Percentiles rank a stretch among this genome's conserved stretches.
Evolutionary conservation across 805 yeast genomes (phyloP).

Genomic region (Candida maesae): DNA sequence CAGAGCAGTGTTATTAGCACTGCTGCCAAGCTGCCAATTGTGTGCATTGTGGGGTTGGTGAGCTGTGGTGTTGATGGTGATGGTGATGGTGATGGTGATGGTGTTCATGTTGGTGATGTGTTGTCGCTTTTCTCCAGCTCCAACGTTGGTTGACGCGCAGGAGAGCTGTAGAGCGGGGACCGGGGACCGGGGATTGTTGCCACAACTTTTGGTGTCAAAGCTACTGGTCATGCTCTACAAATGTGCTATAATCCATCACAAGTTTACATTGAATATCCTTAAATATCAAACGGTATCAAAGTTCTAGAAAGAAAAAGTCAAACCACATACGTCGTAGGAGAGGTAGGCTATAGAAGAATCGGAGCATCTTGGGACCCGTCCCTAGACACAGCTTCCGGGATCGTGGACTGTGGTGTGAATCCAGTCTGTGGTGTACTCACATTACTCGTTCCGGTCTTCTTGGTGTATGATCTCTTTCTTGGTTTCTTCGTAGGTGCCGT

Average conservation of each 20-base stretch:
- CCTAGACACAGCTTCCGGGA: conserved; percentile 10
- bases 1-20: not conserved
- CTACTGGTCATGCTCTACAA: too few species aligned
- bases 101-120: not conserved
- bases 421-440: conserved; percentile 12
- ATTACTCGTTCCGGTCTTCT: conserved; percentile 15
- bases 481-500: conserved; percentile 11
- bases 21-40: not conserved
- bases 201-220: too few species aligned
- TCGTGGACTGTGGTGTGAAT: conserved; percentile 12
- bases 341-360: conserved; percentile 19
- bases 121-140: too few species aligned
- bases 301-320: too few species aligned
- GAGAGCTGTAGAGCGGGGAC: too few species aligned
- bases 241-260: too few species aligned
- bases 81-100: not conserved
- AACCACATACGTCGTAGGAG: too few species aligned
- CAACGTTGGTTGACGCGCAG: too few species aligned
- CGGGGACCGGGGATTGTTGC: too few species aligned
- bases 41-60: not conserved
- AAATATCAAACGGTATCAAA: too few species aligned
- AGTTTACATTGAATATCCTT: too few species aligned
- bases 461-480: conserved; percentile 21
- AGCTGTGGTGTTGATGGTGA: too few species aligned
- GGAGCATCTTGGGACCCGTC: conserved; percentile 24